Percentiles rank a stretch among this genome's conserved stretches.
These are phyloP conservation scores for Naganishia sp. DNA, from an alignment of 1,284 basidiomycete species.

Conservation along the genomic window DNA sequence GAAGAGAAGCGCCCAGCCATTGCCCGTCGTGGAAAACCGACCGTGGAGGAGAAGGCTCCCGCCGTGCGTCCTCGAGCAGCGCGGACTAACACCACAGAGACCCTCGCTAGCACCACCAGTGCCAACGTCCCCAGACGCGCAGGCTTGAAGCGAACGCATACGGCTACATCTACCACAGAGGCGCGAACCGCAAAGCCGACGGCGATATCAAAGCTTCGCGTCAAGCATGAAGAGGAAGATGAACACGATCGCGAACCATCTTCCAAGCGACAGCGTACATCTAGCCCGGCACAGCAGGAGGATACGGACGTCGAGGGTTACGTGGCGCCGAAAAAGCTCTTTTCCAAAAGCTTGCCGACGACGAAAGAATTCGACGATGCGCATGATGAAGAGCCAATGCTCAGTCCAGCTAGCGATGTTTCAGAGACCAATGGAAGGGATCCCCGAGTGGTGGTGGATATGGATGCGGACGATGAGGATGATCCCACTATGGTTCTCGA, in stretches of 20 bases:
- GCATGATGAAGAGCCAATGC: conserved; percentile 40
- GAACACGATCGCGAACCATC: conserved; percentile 25
- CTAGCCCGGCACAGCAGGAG: conserved; percentile 20
- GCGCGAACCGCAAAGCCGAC: conserved; percentile 15
- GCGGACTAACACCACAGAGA: conserved; percentile 7
- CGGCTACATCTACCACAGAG: conserved; percentile 19
- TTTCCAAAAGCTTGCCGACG: conserved; percentile 35
- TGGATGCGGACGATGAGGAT: conserved; percentile 89
- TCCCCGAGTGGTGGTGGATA: conserved; percentile 66
- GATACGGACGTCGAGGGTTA: conserved; percentile 12
- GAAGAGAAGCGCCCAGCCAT: conserved; percentile 2
- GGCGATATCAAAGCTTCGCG: conserved; percentile 7
- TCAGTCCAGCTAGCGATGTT: conserved; percentile 48
- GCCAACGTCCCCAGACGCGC: conserved; percentile 28
- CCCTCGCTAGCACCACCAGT: conserved; percentile 8
- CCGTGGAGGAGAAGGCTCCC: neutral
- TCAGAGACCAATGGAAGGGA: conserved; percentile 37
- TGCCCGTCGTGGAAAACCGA: conserved; percentile 18
- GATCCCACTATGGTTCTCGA: conserved; percentile 97
- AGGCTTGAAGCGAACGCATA: conserved; percentile 31
- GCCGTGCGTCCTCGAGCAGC: conserved; percentile 10
- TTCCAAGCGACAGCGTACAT: conserved; percentile 32
- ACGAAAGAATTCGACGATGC: conserved; percentile 40
- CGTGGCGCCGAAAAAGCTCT: conserved; percentile 30
- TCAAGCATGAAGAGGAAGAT: conserved; percentile 30